Base-by-base conservation (phyloP, 768 basidiomycete species). In the Serendipita vermifera region DNA sequence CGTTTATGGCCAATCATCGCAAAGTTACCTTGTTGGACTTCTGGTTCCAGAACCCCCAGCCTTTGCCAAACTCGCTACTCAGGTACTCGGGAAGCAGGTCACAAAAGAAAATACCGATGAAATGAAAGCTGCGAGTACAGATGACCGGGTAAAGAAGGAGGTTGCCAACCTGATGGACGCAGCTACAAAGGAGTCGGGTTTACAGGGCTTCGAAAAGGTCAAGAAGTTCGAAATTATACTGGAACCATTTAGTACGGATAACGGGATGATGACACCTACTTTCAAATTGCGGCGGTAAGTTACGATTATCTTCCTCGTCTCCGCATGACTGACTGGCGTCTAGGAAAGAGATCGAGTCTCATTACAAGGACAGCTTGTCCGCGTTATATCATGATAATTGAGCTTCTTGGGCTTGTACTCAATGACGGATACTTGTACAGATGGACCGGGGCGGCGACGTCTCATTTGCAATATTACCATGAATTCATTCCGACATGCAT, bases 161-260 rank as follows among this genome's bases (percentile, higher is more conserved):
- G 72, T 91, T 27, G 67, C 85, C 62, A 64, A 61, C 27, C 64
- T 73, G 24, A 69, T 99, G 56, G 73, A 71, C 32, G 73, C 75
- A 60, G 76, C 79, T 55, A 85, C 80, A 1, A 75, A 76, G 67
- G 77, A 79, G 64, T 75, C 75, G 61, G 75, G 73, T 20, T 72
- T 98, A 59, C 83, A 86, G 68, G 87, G 90, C 91, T 96, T 92
- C 62, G 93, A 97, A 73, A 78, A 68, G 59, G 72, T 94, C 70
- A 93, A 86, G 68, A 81, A 84, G 24, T 75, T 96, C 39, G 79
- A 91, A 66, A 64, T 96, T 38, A 81, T 75, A 58, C 67, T 87
- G 54, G 72, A 81, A 38, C 79, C 83, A 1, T 90, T 97, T 72
- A 80, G 73, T 22, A 69, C 86, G 13, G 87, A 92, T 43, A 81